Conservation (phyloP, 345 rosid species). For the Psidium guajava region DNA sequence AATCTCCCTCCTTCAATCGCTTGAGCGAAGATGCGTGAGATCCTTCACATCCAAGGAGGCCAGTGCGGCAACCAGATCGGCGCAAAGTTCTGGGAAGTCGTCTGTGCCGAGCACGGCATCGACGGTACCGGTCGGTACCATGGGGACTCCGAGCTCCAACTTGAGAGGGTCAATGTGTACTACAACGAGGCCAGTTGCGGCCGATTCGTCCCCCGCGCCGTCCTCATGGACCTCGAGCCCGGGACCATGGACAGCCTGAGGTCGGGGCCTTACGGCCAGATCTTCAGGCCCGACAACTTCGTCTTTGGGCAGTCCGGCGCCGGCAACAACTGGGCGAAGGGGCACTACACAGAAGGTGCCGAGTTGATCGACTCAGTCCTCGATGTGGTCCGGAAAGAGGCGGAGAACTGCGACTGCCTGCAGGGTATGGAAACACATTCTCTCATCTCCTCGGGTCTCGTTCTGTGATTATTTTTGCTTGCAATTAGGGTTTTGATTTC, state of each 20-base stretch:
- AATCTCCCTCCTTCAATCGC: background rate
- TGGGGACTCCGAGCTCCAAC: conserved; percentile 42
- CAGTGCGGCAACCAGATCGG: conserved; percentile 70
- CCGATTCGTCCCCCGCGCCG: conserved; percentile 47
- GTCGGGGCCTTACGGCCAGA: conserved; percentile 51
- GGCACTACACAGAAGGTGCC: conserved; percentile 57
- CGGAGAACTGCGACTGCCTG: conserved; percentile 58
- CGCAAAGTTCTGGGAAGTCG: conserved; percentile 60
- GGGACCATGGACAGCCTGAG: conserved; percentile 57
- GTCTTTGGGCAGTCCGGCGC: conserved; percentile 54
- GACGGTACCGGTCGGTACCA: conserved; percentile 40
- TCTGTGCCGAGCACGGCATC: conserved; percentile 45
- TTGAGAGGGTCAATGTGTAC: conserved; percentile 48
- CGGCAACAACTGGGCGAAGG: conserved; percentile 59
- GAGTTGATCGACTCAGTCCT: conserved; percentile 54
- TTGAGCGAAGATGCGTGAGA: conserved; percentile 39
- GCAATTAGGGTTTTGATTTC: background rate
- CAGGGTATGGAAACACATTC: conserved; percentile 21
- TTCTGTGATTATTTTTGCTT: background rate
- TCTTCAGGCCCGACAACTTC: conserved; percentile 49
- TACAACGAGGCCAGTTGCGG: conserved; percentile 63
- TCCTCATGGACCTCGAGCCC: conserved; percentile 55
- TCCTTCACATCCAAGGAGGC: conserved; percentile 58
- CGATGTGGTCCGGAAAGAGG: conserved; percentile 53
- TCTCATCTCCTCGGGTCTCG: background rate